Evolutionary conservation across 495 filamentous ascomycete genomes (phyloP), one percentile per base, ranked within the genome.

Genomic region (Aspergillus wentii): DNA sequence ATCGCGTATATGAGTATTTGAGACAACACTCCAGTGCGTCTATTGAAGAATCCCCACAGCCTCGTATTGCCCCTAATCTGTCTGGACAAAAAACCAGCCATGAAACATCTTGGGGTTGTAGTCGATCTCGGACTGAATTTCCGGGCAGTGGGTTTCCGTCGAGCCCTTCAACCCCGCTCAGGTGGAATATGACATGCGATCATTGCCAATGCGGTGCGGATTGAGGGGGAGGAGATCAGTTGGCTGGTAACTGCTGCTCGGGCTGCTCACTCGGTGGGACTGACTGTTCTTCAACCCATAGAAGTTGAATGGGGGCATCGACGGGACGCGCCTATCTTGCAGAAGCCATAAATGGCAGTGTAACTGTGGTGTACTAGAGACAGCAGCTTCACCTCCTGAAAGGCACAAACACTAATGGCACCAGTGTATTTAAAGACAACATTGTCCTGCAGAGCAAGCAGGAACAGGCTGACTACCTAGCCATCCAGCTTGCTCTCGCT

Each of bases 101-200:
- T 45, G 42, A 45, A 40, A 11, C 40, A 45, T 20, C 30, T 30
- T 15, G 42, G 35, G 5, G 35, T 40, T 20, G 42, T 45, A 22
- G 39, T 35, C 23, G 42, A 45, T 30, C 35, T 45, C 30, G 42
- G 42, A 8, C 42, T 45, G 4, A 39, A 35, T 2, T 40, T 45
- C 25, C 19, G 6, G 11, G 41, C 5, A 18, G 2, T n/a, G 15
- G 10, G 26, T 38, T 10, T 38, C 42, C 0, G 42, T 34, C 30
- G 36, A 45, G n/a, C 35, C 35, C 6, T 45, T 45, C 30, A 17
- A 35, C 35, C 31, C 39, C 15, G 20, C 31, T 15, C 30, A 17
- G 10, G 39, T 41, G 5, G 30, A 41, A 20, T 28, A 45, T 17
- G 42, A 45, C 22, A 45, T 45, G 42, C 35, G 22, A 3, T n/a